These are phyloP conservation scores for Phytopythium montanum DNA, from an alignment of 352 stramenopile species.

Conservation along the genomic window DNA sequence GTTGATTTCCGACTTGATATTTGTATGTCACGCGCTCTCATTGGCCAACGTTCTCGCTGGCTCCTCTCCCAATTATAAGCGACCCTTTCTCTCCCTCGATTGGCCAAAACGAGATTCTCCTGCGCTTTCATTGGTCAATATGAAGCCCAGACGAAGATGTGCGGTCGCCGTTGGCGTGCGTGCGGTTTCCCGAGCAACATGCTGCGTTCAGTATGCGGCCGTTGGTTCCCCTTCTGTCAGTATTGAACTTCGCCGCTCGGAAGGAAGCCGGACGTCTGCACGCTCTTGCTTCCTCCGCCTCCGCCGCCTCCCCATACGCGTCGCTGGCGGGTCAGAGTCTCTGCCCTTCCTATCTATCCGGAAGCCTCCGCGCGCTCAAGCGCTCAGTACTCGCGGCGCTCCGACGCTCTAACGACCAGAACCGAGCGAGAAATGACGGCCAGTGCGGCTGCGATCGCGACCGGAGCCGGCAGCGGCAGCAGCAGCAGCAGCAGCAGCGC, in stretches of 20 bases:
- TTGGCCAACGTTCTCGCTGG: background rate
- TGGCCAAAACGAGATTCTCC: constrained; percentile 1
- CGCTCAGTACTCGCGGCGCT: background rate
- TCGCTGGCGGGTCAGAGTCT: background rate
- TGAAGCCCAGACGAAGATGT: background rate
- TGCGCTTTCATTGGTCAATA: background rate
- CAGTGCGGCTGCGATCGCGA: background rate
- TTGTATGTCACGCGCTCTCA: background rate
- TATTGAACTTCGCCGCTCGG: background rate
- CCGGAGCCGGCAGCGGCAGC: background rate
- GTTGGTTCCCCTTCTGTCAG: background rate
- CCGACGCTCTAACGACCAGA: background rate
- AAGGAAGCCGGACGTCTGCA: background rate
- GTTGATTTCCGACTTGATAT: background rate
- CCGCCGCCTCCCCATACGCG: background rate
- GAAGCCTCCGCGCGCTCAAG: background rate
- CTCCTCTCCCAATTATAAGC: constrained; percentile 1
- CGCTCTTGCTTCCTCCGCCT: background rate
- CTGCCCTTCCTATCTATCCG: background rate
- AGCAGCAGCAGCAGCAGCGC: background rate
- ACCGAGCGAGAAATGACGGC: background rate
- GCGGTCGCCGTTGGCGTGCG: background rate
- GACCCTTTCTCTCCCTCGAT: background rate
- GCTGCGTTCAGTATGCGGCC: background rate
- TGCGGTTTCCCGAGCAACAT: background rate